Percentiles rank a stretch among this genome's conserved stretches.
Conservation (phyloP, 2,329 filamentous ascomycete species). For the Stachybotrys elegans region DNA sequence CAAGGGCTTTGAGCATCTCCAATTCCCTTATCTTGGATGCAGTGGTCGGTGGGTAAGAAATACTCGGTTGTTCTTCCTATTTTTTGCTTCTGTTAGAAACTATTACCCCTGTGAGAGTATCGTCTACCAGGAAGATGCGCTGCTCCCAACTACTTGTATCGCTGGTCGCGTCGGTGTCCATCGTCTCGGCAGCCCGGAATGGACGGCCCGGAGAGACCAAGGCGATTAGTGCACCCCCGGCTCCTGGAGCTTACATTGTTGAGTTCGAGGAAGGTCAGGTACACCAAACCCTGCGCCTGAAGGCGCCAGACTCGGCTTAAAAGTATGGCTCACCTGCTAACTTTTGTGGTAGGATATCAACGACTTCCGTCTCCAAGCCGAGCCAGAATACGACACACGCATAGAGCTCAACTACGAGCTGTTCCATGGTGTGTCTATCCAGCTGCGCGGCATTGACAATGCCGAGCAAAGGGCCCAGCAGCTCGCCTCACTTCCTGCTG, state of each 20-base stretch:
- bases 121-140: too few relatives aligned
- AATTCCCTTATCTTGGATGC: too few relatives aligned
- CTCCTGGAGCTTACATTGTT: constrained; percentile 20
- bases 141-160: background rate
- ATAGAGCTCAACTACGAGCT: constrained; percentile 11
- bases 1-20: too few relatives aligned
- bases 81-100: too few relatives aligned
- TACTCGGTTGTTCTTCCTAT: too few relatives aligned
- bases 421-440: constrained; percentile 18
- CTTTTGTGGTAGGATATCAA: constrained; percentile 11
- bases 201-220: background rate
- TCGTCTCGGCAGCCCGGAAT: background rate
- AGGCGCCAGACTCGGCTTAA: background rate
- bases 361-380: background rate
- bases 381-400: background rate
- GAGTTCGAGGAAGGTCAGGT: constrained; percentile 11
- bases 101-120: too few relatives aligned
- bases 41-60: too few relatives aligned
- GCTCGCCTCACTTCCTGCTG: constrained; percentile 4
- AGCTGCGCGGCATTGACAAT: constrained; percentile 17
- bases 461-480: constrained; percentile 23
- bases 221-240: background rate
- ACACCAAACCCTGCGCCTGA: background rate
- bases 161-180: background rate
- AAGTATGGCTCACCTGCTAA: constrained; percentile 3